Base-by-base conservation (phyloP, 2,329 filamentous ascomycete genomes). In the Trichoderma breve region DNA sequence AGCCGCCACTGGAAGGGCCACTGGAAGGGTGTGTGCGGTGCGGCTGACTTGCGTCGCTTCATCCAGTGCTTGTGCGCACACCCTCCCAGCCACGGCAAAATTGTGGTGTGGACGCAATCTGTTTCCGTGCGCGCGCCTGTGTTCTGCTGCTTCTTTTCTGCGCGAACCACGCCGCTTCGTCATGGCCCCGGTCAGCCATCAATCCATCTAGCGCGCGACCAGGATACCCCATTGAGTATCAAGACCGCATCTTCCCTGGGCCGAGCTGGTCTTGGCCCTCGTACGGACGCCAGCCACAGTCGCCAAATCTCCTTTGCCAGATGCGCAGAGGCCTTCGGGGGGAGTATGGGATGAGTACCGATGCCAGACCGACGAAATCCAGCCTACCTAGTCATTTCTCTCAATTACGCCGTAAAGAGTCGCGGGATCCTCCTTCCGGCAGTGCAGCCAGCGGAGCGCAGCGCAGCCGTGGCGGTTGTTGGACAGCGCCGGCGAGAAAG, bases 171-270 rank as follows among this genome's bases (percentile, higher is more conserved):
- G 65, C 71, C 65, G 68, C 68, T 63, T 34, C 51, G 57, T 30
- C 60, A 47, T 53, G 63, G 66, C 58, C 70, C 71, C 47, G 39
- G 71, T 71, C 67, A 61, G 60, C 71, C 71, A 72, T 70, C 71
- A 71, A 57, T 55, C 71, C 57, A 11, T 69, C 58, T 72, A 62
- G 64, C 64, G 55, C 58, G 24, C 55, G 43, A 63, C 71, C 47
- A 67, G 70, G 70, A 71, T 71, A 58, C 71, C 64, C 64, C 64
- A 68, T 72, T 72, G 63, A 72, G 71, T 72, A 72, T 72, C 71
- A 72, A 72, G 71, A 72, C 71, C 71, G 70, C 63, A 71, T 61
- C 32, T 61, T 60, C 55, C 47, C 69, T 70, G 69, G 70, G 55
- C 68, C 21, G 30, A 53, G 67, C 57, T 70, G 67, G 67, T 36